phyloP scores from a whole-genome alignment of 306 rosid species.

The Calophaca sinica region DNA sequence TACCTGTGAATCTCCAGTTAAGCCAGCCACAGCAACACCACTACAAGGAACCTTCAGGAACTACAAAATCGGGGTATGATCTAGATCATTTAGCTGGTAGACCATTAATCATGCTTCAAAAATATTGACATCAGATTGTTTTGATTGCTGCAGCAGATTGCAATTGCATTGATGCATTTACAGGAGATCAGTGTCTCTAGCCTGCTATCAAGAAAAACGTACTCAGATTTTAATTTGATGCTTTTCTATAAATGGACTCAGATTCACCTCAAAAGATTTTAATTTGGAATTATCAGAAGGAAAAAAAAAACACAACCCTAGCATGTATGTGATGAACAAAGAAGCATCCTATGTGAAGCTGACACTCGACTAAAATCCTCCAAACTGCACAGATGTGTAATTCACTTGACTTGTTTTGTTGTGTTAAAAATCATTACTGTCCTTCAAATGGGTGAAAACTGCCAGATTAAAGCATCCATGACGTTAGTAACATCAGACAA shows the following conservation, averaged over 20 bases:
- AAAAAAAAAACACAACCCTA: conserved; percentile 38
- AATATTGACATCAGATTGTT: conserved; percentile 50
- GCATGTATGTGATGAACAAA: conserved; percentile 54
- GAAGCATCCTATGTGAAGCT: conserved; percentile 53
- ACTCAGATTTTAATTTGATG: conserved; percentile 49
- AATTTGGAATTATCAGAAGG: conserved; percentile 44
- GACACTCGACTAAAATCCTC: conserved; percentile 47
- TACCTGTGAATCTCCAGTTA: conserved; percentile 83
- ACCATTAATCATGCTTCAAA: conserved; percentile 38
- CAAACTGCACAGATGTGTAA: conserved; percentile 41
- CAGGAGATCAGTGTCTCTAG: conserved; percentile 41
- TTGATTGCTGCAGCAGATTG: conserved; percentile 69
- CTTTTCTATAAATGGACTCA: conserved; percentile 27
- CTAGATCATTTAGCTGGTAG: conserved; percentile 39
- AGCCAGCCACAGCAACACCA: conserved; percentile 77
- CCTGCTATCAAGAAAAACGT: conserved; percentile 54
- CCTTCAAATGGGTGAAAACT: conserved; percentile 12
- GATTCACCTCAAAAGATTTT: conserved; percentile 42
- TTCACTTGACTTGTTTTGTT: conserved; percentile 10
- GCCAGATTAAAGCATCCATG: conserved; percentile 24
- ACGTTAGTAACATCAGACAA: conserved; percentile 1
- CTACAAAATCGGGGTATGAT: conserved; percentile 74
- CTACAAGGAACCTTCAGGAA: conserved; percentile 53
- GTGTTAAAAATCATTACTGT: conserved; percentile 4
- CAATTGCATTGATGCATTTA: conserved; percentile 61